These are phyloP conservation scores for Penicillium decumbens DNA, from an alignment of 2,329 filamentous ascomycete genomes.

Conservation along the genomic window DNA sequence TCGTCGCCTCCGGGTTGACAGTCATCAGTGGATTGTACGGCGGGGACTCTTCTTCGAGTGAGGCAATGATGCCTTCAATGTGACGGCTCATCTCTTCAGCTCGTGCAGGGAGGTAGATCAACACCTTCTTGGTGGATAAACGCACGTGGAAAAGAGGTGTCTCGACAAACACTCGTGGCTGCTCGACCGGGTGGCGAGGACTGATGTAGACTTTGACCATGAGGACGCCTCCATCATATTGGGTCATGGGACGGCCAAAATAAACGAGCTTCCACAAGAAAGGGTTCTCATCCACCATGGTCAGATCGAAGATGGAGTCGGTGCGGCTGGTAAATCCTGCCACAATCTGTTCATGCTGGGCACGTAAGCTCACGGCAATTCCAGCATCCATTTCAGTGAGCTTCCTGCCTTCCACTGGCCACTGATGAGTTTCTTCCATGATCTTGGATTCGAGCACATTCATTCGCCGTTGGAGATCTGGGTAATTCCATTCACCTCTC, in stretches of 20 bases:
- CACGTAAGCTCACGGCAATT: conserved; percentile 73
- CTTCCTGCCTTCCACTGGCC: conserved; percentile 65
- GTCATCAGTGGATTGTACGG: conserved; percentile 85
- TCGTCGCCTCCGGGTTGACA: conserved; percentile 79
- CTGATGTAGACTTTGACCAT: conserved; percentile 74
- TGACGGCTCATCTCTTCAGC: conserved; percentile 76
- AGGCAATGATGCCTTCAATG: conserved; percentile 73
- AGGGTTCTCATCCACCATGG: conserved; percentile 73
- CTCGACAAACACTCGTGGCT: conserved; percentile 76
- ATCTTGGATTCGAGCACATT: conserved; percentile 64
- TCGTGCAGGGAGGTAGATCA: conserved; percentile 72
- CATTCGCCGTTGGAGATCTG: conserved; percentile 65
- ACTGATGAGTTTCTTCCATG: conserved; percentile 65
- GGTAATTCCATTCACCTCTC: conserved; percentile 81
- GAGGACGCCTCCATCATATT: conserved; percentile 87
- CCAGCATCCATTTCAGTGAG: conserved; percentile 63
- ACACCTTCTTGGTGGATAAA: conserved; percentile 71
- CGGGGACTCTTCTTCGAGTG: conserved; percentile 81
- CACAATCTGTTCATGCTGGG: conserved; percentile 78
- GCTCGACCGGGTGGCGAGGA: conserved; percentile 78
- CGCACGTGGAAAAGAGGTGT: conserved; percentile 84
- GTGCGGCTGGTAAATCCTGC: conserved; percentile 68
- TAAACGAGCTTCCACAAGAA: conserved; percentile 87
- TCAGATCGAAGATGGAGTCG: conserved; percentile 67
- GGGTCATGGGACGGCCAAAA: conserved; percentile 87